Evolutionary conservation across 139 green algal species (phyloP).

Genomic region (Pleodorina starrii): DNA sequence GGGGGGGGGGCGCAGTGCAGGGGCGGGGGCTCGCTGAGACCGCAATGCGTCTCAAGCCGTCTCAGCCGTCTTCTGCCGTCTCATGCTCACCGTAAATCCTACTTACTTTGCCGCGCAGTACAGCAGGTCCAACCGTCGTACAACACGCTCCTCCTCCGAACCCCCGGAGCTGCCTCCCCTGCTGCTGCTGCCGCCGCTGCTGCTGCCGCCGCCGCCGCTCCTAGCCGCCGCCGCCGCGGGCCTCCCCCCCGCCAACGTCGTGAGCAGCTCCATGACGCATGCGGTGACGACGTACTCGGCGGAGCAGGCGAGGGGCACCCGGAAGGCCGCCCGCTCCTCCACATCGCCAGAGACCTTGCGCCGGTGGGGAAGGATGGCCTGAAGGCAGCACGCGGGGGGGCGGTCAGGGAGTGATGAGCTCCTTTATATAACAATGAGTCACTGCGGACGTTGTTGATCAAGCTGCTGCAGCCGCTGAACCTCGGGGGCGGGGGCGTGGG

Average conservation of each 20-base stretch:
- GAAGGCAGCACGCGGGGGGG: no score
- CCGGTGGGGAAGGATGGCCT: conserved; percentile 22
- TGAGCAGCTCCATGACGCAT: conserved; percentile 40
- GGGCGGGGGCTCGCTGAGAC: no score
- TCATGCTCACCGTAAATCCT: no score
- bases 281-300: conserved; percentile 9
- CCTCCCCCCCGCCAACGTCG: neutral
- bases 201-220: neutral
- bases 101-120: conserved; percentile 21
- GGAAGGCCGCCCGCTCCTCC: neutral
- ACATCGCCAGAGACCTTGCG: neutral
- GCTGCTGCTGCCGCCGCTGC: neutral
- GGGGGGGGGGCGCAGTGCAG: no score
- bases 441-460: no score
- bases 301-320: neutral
- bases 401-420: no score
- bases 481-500: no score
- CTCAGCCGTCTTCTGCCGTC: no score
- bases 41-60: no score
- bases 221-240: neutral
- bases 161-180: neutral
- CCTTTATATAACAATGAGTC: no score
- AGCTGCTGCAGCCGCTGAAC: no score
- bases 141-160: neutral
- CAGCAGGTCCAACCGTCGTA: conserved; percentile 25